phyloP scores from a whole-genome alignment of 106 monocot species.

The Narthecium ossifragum region DNA sequence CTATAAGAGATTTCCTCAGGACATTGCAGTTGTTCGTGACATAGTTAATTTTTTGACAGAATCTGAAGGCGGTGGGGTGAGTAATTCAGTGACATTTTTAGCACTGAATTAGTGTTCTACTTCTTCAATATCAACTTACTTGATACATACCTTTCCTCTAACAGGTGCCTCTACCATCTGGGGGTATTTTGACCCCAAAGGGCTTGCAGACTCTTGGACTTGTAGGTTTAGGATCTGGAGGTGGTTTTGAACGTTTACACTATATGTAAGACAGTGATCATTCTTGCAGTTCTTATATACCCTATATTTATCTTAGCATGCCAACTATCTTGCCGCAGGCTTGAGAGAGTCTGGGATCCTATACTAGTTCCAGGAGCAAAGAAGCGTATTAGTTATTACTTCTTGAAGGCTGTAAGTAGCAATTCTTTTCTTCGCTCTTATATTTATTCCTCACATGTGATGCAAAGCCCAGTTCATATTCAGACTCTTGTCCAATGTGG shows the following conservation, averaged over 20 bases:
- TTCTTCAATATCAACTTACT: too few relatives aligned
- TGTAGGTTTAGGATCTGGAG: constrained; percentile 73
- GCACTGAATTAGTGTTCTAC: neutral
- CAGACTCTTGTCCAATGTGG: too few relatives aligned
- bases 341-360: constrained; percentile 96
- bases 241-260: constrained; percentile 95
- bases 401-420: constrained; percentile 71
- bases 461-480: too few relatives aligned
- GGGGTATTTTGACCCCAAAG: constrained; percentile 76
- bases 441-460: too few relatives aligned
- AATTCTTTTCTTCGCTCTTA: constrained; percentile 1
- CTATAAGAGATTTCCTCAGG: constrained; percentile 87
- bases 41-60: constrained; percentile 50
- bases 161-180: constrained; percentile 86
- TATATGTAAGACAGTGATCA: constrained; percentile 52
- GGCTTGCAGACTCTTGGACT: constrained; percentile 88
- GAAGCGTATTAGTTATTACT: constrained; percentile 72
- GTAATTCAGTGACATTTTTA: constrained; percentile 9
- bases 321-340: constrained; percentile 29
- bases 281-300: neutral
- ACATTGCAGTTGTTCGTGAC: constrained; percentile 58
- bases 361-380: constrained; percentile 56
- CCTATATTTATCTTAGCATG: neutral
- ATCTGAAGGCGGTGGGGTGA: constrained; percentile 82
- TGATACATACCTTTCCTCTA: constrained; percentile 1